phyloP scores from a whole-genome alignment of 129 eudicot genomes.

The Pulicaria dysenterica region DNA sequence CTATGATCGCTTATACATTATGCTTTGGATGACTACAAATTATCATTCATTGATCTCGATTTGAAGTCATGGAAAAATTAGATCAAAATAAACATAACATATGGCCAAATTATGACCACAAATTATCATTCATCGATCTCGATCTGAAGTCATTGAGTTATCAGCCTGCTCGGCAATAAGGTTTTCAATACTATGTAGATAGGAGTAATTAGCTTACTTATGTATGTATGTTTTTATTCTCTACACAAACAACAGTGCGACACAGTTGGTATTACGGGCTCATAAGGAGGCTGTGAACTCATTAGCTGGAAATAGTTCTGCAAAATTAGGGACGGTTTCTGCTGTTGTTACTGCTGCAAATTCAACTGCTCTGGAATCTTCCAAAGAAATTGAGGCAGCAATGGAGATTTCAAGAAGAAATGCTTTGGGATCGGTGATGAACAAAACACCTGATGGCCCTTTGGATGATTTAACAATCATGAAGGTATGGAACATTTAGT shows the following conservation, averaged over 20 bases:
- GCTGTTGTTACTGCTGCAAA: constrained; percentile 97
- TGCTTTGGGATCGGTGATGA: constrained; percentile 76
- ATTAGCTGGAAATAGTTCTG: constrained; percentile 83
- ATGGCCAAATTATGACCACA: too few species aligned
- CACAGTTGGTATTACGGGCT: constrained; percentile 91
- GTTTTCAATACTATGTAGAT: too few species aligned
- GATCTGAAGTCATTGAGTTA: too few species aligned
- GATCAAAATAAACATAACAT: too few species aligned
- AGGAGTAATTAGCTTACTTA: neutral
- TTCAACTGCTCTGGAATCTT: constrained; percentile 85
- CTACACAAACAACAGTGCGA: constrained; percentile 56
- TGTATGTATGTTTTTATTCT: neutral
- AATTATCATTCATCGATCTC: too few species aligned
- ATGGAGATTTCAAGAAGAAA: constrained; percentile 84
- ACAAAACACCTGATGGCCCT: constrained; percentile 64
- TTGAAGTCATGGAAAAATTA: too few species aligned
- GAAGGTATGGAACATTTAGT: constrained; percentile 57
- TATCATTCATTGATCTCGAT: too few species aligned
- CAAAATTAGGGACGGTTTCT: constrained; percentile 85
- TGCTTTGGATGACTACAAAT: too few species aligned
- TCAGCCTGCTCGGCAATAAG: too few species aligned
- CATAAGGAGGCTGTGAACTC: constrained; percentile 98
- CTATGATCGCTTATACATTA: constrained; percentile 2
- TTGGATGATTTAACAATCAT: constrained; percentile 89
- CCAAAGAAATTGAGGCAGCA: constrained; percentile 95